These are phyloP conservation scores for Kazachstania viticola DNA, from an alignment of 805 yeast genomes.

Conservation along the genomic window DNA sequence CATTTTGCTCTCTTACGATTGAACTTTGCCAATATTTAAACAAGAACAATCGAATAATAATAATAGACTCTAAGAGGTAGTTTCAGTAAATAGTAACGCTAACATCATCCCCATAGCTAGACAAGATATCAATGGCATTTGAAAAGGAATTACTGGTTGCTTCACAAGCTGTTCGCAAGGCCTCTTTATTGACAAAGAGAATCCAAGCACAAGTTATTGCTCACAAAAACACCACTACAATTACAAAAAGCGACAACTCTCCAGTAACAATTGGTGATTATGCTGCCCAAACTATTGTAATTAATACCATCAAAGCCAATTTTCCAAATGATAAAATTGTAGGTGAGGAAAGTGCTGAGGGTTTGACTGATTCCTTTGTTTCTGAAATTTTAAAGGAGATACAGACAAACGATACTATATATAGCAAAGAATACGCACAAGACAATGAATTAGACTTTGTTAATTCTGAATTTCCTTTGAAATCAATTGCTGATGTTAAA, in stretches of 20 bases:
- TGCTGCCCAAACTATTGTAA: conserved; percentile 89
- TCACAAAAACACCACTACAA: conserved; percentile 38
- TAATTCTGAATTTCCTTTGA: conserved; percentile 25
- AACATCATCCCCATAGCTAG: no score
- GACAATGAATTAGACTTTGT: conserved; percentile 12
- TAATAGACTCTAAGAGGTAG: no score
- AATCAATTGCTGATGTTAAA: conserved; percentile 38
- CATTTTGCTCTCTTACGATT: no score
- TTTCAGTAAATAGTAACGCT: no score
- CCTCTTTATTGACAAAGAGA: conserved; percentile 60
- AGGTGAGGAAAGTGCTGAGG: conserved; percentile 85
- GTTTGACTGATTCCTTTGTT: conserved; percentile 41
- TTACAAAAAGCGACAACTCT: conserved; percentile 76
- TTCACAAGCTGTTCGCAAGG: conserved; percentile 80
- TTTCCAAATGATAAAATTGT: conserved; percentile 83
- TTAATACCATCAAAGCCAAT: conserved; percentile 63
- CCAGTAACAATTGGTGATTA: conserved; percentile 97
- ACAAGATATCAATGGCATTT: conserved; percentile 36
- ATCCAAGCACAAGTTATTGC: conserved; percentile 45
- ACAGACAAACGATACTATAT: conserved; percentile 37
- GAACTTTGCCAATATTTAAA: no score
- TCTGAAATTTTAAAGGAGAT: conserved; percentile 50
- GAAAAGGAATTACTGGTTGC: conserved; percentile 68
- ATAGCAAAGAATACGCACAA: conserved; percentile 20
- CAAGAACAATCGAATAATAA: no score